Percentiles rank a stretch among this genome's conserved stretches.
Conservation (phyloP, 2,329 filamentous ascomycete species). For the Pestalotiopsis sp. region DNA sequence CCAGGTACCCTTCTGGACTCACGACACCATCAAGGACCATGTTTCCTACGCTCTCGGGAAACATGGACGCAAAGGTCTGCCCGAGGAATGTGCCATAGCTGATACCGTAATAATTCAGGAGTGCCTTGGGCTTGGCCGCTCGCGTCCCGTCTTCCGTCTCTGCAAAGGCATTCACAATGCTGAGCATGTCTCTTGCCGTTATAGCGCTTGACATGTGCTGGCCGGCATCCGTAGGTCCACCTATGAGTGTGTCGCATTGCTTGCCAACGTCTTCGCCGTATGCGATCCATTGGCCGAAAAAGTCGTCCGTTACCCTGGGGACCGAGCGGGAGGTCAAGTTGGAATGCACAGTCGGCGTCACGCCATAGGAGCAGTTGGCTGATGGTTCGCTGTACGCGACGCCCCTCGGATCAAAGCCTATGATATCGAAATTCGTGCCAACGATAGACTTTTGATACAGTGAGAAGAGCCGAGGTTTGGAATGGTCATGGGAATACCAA, state of each 20-base stretch:
- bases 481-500: neutral
- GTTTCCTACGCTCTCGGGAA: slow-evolving; percentile 36
- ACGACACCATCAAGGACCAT: slow-evolving; percentile 48
- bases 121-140: slow-evolving; percentile 17
- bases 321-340: neutral
- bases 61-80: slow-evolving; percentile 42
- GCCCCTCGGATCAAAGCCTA: slow-evolving; percentile 13
- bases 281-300: slow-evolving; percentile 2
- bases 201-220: slow-evolving; percentile 22
- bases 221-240: slow-evolving; percentile 11
- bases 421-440: slow-evolving; percentile 12
- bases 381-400: slow-evolving; percentile 11
- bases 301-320: slow-evolving; percentile 10
- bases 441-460: neutral
- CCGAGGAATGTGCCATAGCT: slow-evolving; percentile 47
- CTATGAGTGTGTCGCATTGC: neutral
- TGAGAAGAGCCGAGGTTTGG: neutral
- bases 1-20: slow-evolving; percentile 38
- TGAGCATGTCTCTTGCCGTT: slow-evolving; percentile 25
- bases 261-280: slow-evolving; percentile 10
- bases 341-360: neutral
- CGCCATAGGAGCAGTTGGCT: slow-evolving; percentile 12
- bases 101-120: slow-evolving; percentile 46
- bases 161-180: slow-evolving; percentile 20
- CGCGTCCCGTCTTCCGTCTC: slow-evolving; percentile 14